These are phyloP conservation scores for Pichia sp. DNA, from an alignment of 1,139 yeast genomes.

Conservation along the genomic window DNA sequence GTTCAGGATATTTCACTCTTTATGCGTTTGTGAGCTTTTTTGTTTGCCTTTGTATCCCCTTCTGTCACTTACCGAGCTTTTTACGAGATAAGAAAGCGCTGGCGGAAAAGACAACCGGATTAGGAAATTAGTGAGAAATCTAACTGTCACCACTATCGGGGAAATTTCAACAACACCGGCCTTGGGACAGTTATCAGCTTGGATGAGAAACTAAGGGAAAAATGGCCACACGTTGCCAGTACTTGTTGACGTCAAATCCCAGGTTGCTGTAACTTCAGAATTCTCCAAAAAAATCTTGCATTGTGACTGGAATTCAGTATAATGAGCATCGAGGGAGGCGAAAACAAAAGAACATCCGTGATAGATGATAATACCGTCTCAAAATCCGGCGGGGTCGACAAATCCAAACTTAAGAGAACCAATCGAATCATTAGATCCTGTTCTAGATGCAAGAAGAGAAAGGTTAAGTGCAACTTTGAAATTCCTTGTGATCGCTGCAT, in stretches of 20 bases:
- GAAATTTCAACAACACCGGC: neutral
- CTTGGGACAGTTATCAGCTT: neutral
- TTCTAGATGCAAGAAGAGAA: constrained; percentile 30
- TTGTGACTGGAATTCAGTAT: neutral
- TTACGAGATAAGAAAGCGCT: neutral
- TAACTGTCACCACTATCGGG: neutral
- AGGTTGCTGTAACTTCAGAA: too few relatives aligned
- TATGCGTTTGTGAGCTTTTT: too few relatives aligned
- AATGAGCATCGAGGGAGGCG: neutral
- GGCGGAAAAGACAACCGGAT: neutral
- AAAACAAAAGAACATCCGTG: neutral
- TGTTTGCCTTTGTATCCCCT: neutral
- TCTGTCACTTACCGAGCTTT: neutral
- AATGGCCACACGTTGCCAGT: too few relatives aligned
- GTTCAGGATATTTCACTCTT: too few relatives aligned
- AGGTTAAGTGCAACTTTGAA: constrained; percentile 35
- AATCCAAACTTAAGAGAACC: constrained; percentile 22
- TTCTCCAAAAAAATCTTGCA: neutral
- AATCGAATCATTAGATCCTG: constrained; percentile 32
- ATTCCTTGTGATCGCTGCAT: constrained; percentile 36
- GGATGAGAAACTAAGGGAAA: too few relatives aligned
- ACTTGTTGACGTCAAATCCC: too few relatives aligned
- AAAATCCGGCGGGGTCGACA: constrained; percentile 11
- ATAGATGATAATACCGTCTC: neutral
- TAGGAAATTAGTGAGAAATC: neutral